These are phyloP conservation scores for Maudiozyma turicensis DNA, from an alignment of 805 yeast species.

Conservation along the genomic window DNA sequence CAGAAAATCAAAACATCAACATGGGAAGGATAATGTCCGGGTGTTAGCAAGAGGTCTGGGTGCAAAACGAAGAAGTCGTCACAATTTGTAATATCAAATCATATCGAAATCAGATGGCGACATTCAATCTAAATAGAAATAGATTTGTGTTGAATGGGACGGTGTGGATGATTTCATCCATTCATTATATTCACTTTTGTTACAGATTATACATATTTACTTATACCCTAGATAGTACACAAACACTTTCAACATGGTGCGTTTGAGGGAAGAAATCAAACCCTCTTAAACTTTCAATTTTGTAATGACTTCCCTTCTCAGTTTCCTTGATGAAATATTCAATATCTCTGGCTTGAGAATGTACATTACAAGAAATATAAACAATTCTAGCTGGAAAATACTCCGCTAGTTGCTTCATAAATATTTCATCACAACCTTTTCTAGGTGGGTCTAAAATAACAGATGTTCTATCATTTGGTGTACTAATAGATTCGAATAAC, in stretches of 20 bases:
- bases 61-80: too few species aligned
- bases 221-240: slow-evolving; percentile 42
- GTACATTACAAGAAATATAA: slow-evolving; percentile 96
- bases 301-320: slow-evolving; percentile 49
- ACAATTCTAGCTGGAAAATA: slow-evolving; percentile 81
- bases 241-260: slow-evolving; percentile 84
- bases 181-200: neutral
- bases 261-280: slow-evolving; percentile 97
- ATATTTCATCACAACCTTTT: slow-evolving; percentile 88
- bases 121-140: too few species aligned
- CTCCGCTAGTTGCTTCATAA: slow-evolving; percentile 73
- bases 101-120: too few species aligned
- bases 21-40: too few species aligned
- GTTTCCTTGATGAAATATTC: slow-evolving; percentile 70
- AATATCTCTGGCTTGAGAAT: slow-evolving; percentile 91
- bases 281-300: slow-evolving; percentile 77
- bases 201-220: neutral
- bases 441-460: slow-evolving; percentile 95
- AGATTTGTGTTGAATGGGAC: too few species aligned
- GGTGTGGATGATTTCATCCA: neutral
- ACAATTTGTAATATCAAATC: too few species aligned
- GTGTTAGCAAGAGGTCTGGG: too few species aligned
- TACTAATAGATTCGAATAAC: slow-evolving; percentile 68
- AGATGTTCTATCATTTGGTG: slow-evolving; percentile 69
- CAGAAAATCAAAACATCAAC: too few species aligned